These are phyloP conservation scores for Acanthamoeba royreba DNA, from an alignment of 208 protist species.

Conservation along the genomic window DNA sequence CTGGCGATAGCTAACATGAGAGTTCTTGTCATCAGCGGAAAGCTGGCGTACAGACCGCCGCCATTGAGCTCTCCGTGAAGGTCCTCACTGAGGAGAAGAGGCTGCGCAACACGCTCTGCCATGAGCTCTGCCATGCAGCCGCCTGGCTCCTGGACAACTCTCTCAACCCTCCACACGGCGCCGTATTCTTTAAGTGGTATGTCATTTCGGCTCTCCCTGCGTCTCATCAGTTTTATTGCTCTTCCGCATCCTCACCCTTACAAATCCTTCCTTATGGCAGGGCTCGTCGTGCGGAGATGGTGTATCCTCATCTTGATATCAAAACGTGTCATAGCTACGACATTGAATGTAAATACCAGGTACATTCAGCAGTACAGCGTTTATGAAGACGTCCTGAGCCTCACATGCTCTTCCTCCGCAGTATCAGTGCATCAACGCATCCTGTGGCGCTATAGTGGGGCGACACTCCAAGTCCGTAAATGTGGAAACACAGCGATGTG, in stretches of 20 bases:
- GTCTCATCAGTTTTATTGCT: background rate
- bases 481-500: background rate
- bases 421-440: background rate
- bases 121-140: slow-evolving; percentile 20
- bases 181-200: slow-evolving; percentile 32
- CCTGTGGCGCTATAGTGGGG: background rate
- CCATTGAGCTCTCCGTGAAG: slow-evolving; percentile 19
- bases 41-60: background rate
- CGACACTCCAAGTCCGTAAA: slow-evolving; percentile 1
- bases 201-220: background rate
- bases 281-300: background rate
- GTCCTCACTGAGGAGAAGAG: slow-evolving; percentile 1
- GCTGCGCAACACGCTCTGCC: slow-evolving; percentile 17
- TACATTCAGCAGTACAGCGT: background rate
- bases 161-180: background rate
- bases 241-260: background rate
- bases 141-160: slow-evolving; percentile 22
- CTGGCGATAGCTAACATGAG: background rate
- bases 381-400: background rate
- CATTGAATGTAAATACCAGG: slow-evolving; percentile 24
- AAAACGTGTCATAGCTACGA: slow-evolving; percentile 19
- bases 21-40: background rate
- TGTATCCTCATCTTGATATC: slow-evolving; percentile 8
- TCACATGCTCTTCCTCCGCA: background rate
- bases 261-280: background rate